A percentile compares a stretch with the other conserved stretches of the same genome.
Evolutionary conservation across 495 filamentous ascomycete genomes (phyloP).

Genomic region (Cladorrhinum samala): DNA sequence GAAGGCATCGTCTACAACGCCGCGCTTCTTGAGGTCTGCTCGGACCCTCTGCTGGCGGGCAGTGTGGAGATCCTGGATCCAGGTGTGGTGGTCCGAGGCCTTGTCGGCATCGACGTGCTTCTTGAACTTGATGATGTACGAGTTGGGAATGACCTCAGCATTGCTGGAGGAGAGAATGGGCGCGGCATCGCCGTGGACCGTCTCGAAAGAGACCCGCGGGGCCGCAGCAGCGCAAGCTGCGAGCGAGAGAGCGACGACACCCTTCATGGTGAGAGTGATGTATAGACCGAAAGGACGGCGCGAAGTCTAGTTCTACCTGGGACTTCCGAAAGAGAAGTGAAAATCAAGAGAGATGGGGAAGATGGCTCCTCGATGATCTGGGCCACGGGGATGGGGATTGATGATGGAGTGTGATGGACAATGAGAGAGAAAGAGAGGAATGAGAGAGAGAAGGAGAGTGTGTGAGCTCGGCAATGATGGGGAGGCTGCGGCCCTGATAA

Average conservation of each 20-base stretch:
- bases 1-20: conserved; percentile 63
- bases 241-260: conserved; percentile 58
- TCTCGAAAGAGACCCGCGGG: conserved; percentile 64
- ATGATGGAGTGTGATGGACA: conserved; percentile 26
- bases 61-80: conserved; percentile 81
- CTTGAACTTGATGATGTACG: conserved; percentile 98
- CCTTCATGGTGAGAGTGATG: conserved; percentile 57
- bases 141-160: conserved; percentile 71
- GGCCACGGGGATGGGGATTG: conserved; percentile 26
- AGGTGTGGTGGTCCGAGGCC: conserved; percentile 73
- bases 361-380: conserved; percentile 17
- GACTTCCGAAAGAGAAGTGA: conserved; percentile 29
- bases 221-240: conserved; percentile 66
- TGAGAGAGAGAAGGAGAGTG: conserved; percentile 22
- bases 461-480: conserved; percentile 24
- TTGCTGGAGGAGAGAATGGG: conserved; percentile 79
- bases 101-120: conserved; percentile 68
- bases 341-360: conserved; percentile 23
- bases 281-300: conserved; percentile 27
- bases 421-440: conserved; percentile 37
- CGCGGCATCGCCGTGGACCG: conserved; percentile 79
- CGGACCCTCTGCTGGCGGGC: conserved; percentile 48
- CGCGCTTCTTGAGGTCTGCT: conserved; percentile 83
- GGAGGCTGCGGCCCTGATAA: conserved; percentile 30
- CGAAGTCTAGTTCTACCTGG: conserved; percentile 38